These are phyloP conservation scores for Ogataea zsoltii DNA, from an alignment of 805 yeast genomes.

Conservation along the genomic window DNA sequence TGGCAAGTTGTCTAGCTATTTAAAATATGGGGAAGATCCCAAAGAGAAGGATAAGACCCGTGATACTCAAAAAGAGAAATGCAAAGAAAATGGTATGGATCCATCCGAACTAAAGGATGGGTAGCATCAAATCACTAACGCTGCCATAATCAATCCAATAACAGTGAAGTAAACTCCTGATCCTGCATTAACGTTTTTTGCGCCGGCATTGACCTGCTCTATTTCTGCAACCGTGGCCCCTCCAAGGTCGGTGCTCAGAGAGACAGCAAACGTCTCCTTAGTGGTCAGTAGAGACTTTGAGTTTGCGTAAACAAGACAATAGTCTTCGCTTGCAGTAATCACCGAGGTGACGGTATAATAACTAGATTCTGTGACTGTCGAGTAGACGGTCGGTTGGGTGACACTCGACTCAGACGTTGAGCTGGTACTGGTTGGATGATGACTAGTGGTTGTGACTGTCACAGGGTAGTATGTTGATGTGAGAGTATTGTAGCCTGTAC, in stretches of 20 bases:
- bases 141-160: neutral
- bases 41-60: neutral
- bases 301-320: constrained; percentile 9
- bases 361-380: constrained; percentile 8
- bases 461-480: constrained; percentile 17
- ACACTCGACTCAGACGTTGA: constrained; percentile 1
- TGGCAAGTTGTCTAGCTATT: neutral
- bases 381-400: neutral
- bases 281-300: neutral
- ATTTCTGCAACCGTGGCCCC: neutral
- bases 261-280: neutral
- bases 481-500: constrained; percentile 15
- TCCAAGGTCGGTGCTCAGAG: neutral
- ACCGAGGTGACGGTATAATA: constrained; percentile 11
- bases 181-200: neutral
- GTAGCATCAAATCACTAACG: neutral
- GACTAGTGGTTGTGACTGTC: constrained; percentile 9
- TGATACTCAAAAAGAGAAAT: no score
- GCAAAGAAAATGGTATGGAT: no score
- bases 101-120: no score
- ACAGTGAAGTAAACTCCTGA: neutral
- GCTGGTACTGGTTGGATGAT: neutral
- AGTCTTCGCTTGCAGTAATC: constrained; percentile 1
- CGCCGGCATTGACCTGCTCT: constrained; percentile 1
- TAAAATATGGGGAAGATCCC: neutral